Evolutionary conservation across 1,284 basidiomycete species (phyloP), one percentile per base, ranked within the genome.

Genomic region (Abortiporus biennis): DNA sequence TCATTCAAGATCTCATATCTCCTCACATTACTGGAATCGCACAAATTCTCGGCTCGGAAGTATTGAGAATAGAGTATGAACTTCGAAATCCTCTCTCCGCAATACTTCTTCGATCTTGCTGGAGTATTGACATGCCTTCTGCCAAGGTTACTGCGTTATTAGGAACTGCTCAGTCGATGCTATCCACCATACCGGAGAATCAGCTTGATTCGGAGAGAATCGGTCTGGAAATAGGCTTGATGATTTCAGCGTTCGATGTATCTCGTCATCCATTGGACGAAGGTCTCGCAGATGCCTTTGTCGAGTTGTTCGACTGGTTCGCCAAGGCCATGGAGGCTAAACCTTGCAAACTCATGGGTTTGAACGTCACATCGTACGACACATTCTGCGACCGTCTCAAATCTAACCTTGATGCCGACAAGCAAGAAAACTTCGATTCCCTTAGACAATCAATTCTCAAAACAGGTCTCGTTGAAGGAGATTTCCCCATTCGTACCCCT

Each of bases 271-370:
- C 44, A 1, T 6, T 48, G 15, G 47, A 52, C 2, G 47, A 44
- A 2, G 44, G 40, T 17, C 44, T 52, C 8, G 66, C 71, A 3
- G 63, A 64, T n/a, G 57, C 54, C 6, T 43, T 73, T 9, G 44
- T 75, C 4, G 53, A 60, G 3, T 54, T 76, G n/a, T 55, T 80
- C 21, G 65, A 69, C 40, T 78, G 75, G 74, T 59, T 78, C 23
- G 45, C 51, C 11, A 44, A 44, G 6, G 53, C 69, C 31, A 29
- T 29, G 9, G n/a, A 9, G 27, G 27, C 27, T n/a, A n/a, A n/a
- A n/a, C n/a, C n/a, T n/a, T n/a, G n/a, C n/a, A n/a, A n/a, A 29
- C n/a, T n/a, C 8, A 29, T n/a, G n/a, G 27, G 27, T 9, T 8
- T n/a, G 9, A 29, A 29, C 27, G 8, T n/a, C 8, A 29, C 27